Conservation (phyloP, 2,329 filamentous ascomycete genomes). For the Rhinocladiella similis region DNA sequence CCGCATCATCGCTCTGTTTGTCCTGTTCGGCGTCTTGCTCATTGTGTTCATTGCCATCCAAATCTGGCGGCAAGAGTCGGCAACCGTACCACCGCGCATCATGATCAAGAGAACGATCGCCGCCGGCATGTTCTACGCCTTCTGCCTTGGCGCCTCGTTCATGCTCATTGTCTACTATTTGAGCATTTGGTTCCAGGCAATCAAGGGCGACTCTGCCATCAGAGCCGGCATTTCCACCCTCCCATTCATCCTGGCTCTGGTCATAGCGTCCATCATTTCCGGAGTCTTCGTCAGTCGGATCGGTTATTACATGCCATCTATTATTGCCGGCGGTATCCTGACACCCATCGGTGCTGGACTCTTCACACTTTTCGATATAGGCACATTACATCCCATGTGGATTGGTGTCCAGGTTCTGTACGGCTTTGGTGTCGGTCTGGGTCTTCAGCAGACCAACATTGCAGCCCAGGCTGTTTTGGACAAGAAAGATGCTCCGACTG, state of each 20-base stretch:
- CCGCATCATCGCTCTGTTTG: slow-evolving; percentile 35
- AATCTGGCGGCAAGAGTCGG: slow-evolving; percentile 54
- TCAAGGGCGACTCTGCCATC: slow-evolving; percentile 35
- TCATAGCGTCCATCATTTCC: slow-evolving; percentile 20
- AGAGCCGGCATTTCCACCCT: slow-evolving; percentile 29
- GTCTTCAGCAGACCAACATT: slow-evolving; percentile 27
- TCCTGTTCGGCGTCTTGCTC: slow-evolving; percentile 42
- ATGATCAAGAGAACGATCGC: slow-evolving; percentile 54
- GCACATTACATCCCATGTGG: slow-evolving; percentile 27
- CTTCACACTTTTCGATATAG: slow-evolving; percentile 28
- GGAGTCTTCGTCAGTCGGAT: slow-evolving; percentile 25
- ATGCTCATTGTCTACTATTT: slow-evolving; percentile 26
- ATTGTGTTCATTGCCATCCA: slow-evolving; percentile 47
- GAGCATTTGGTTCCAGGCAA: slow-evolving; percentile 49
- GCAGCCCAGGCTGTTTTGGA: slow-evolving; percentile 27
- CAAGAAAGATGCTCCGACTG: slow-evolving; percentile 19
- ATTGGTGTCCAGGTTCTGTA: slow-evolving; percentile 32
- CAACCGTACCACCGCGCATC: slow-evolving; percentile 57
- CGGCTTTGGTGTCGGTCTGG: slow-evolving; percentile 30
- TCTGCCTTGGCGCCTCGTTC: slow-evolving; percentile 17
- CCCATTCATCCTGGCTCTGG: slow-evolving; percentile 17
- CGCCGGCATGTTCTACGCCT: slow-evolving; percentile 46
- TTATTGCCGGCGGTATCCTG: slow-evolving; percentile 28
- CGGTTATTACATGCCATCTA: slow-evolving; percentile 33
- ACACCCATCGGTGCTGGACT: slow-evolving; percentile 31